A percentile compares a stretch with the other conserved stretches of the same genome.
These are phyloP conservation scores for Xylaria sp. DNA, from an alignment of 2,329 filamentous ascomycete species.

Conservation along the genomic window DNA sequence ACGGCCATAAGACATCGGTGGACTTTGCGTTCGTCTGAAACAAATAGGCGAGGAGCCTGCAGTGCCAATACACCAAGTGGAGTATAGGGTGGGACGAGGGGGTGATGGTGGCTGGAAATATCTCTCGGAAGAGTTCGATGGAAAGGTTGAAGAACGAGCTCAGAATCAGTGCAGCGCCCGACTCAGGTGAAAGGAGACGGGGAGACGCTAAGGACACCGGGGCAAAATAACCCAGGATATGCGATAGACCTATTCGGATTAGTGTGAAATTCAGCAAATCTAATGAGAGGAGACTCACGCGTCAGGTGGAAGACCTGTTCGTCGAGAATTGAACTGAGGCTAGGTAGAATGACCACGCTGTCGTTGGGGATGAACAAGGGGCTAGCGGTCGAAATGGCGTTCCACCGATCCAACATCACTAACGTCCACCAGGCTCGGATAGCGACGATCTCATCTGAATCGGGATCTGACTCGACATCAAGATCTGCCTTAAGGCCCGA, in stretches of 20 bases:
- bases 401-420: conserved; percentile 73
- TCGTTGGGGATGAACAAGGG: conserved; percentile 65
- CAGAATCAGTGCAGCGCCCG: conserved; percentile 46
- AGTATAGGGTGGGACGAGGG: conserved; percentile 57
- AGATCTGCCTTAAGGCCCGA: conserved; percentile 39
- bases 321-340: conserved; percentile 63
- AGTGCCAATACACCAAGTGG: conserved; percentile 71
- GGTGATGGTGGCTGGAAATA: conserved; percentile 61
- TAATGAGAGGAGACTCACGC: conserved; percentile 51
- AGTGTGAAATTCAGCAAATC: neutral
- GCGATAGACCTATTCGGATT: conserved; percentile 52
- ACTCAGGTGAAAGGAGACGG: conserved; percentile 45
- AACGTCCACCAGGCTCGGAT: conserved; percentile 73
- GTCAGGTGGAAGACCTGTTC: conserved; percentile 66
- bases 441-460: conserved; percentile 64
- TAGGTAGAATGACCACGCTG: conserved; percentile 60
- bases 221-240: conserved; percentile 60
- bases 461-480: conserved; percentile 53
- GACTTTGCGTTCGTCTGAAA: conserved; percentile 59
- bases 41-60: conserved; percentile 65
- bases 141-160: conserved; percentile 57
- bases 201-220: conserved; percentile 48
- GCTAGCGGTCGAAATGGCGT: conserved; percentile 67
- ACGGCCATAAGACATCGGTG: conserved; percentile 62
- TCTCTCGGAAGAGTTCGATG: conserved; percentile 67